Base-by-base conservation (phyloP, 306 rosid species). In the Aeschynomene evenia region DNA sequence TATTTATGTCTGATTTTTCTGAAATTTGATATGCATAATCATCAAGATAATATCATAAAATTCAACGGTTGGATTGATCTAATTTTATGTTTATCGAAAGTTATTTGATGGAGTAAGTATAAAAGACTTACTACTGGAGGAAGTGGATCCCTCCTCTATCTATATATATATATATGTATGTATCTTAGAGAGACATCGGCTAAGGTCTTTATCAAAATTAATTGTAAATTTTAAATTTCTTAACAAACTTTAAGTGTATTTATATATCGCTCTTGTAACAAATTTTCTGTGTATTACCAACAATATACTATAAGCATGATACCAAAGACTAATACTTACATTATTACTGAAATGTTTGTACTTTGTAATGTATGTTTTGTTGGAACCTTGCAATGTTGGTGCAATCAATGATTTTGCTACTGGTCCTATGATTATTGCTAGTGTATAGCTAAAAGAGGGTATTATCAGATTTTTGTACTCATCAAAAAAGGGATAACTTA, bases 191-290 rank as follows among this genome's bases (percentile, higher is more conserved):
- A 72, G 71, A 72, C 72, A 72, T 54, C 36, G 3, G 49, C 57
- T 39, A 4, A 52, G 43, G 63, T 70, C 45, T 6, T 63, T 33
- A 58, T 70, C 66, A 56, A 74, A 28, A 40, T 46, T n/a, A n/a
- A n/a, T n/a, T n/a, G n/a, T n/a, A n/a, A 49, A 22, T 11, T 7
- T 4, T 68, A 46, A 54, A 22, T 46, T 69, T 45, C 43, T 14
- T 79, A 64, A 58, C 78, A 62, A 65, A 51, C 81, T 65, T 51
- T 45, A 54, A 49, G 31, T 15, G n/a, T n/a, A n/a, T n/a, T n/a
- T n/a, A n/a, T n/a, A 16, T 43, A 48, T 68, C 69, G 21, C 51
- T 60, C 61, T 46, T 14, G 15, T 16, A 21, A 4, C 50, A 49
- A 49, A 15, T 28, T 24, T 36, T 71, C 10, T 28, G 3, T 69